Conservation (phyloP, 306 rosid genomes). For the Comarum palustre region DNA sequence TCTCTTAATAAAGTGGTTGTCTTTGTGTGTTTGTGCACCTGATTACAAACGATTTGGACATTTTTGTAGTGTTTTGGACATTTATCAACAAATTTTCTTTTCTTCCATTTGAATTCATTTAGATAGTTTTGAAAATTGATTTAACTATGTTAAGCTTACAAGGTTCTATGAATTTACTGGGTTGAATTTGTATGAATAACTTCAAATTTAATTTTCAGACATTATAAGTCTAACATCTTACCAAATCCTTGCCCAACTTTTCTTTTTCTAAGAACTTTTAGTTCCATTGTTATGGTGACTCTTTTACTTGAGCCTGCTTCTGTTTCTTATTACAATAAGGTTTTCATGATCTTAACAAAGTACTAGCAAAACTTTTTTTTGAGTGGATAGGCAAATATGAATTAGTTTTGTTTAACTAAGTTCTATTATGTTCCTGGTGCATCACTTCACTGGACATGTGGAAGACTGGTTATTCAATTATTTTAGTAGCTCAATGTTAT, state of each 20-base stretch:
- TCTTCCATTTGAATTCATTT: no score
- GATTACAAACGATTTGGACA: not conserved
- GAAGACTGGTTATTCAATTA: slow-evolving; percentile 5
- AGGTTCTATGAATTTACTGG: not conserved
- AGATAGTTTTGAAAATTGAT: no score
- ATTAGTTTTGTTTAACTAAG: not conserved
- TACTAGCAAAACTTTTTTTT: not conserved
- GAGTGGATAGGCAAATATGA: not conserved
- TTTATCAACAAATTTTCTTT: no score
- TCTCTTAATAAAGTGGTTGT: not conserved
- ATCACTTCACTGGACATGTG: not conserved
- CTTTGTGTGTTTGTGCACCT: not conserved
- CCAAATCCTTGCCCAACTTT: not conserved
- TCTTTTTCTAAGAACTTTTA: not conserved
- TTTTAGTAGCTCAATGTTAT: not conserved
- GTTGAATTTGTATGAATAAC: not conserved
- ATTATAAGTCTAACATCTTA: not conserved
- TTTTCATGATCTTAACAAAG: not conserved
- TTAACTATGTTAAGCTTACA: not conserved
- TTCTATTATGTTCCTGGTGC: not conserved
- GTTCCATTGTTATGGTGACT: no score
- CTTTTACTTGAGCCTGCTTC: not conserved
- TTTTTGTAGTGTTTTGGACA: not conserved
- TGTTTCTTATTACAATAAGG: not conserved
- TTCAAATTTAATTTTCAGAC: not conserved